Evolutionary conservation across 169 alveolate genomes (phyloP).

Genomic region (Toxoplasma gondii): DNA sequence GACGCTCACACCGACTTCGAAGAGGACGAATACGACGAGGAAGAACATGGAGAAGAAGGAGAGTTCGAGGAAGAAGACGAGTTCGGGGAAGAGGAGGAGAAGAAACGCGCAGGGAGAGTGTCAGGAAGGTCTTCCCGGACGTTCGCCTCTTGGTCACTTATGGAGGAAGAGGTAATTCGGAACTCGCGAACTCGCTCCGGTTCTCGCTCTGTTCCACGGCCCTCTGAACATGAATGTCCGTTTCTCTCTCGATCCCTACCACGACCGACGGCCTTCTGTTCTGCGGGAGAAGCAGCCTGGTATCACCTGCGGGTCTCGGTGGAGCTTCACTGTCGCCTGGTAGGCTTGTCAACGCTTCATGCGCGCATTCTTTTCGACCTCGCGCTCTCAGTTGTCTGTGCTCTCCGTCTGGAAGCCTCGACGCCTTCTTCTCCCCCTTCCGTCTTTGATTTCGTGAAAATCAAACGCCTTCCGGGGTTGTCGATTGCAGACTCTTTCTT

Average conservation of each 20-base stretch:
- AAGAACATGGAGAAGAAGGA: background rate
- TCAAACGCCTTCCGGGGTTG: slow-evolving; percentile 21
- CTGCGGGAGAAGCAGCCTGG: slow-evolving; percentile 29
- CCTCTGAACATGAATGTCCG: background rate
- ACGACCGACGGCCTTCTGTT: background rate
- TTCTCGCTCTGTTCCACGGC: background rate
- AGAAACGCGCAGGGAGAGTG: background rate
- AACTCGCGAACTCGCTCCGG: no score
- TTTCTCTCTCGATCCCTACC: background rate
- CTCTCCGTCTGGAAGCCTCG: background rate
- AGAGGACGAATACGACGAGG: background rate
- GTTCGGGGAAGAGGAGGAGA: background rate
- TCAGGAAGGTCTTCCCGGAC: no score
- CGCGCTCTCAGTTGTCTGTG: background rate
- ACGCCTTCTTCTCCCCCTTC: background rate
- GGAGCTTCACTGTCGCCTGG: slow-evolving; percentile 16
- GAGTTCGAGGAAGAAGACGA: background rate
- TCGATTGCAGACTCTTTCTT: background rate
- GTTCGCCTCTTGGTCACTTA: no score
- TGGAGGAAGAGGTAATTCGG: no score
- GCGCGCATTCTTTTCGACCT: slow-evolving; percentile 19
- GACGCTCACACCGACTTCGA: background rate
- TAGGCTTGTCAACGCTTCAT: background rate
- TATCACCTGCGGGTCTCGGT: background rate
- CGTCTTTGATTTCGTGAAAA: background rate